A percentile compares a stretch with the other conserved stretches of the same genome.
Evolutionary conservation across 495 filamentous ascomycete species (phyloP).

Genomic region (Xylaria curta): DNA sequence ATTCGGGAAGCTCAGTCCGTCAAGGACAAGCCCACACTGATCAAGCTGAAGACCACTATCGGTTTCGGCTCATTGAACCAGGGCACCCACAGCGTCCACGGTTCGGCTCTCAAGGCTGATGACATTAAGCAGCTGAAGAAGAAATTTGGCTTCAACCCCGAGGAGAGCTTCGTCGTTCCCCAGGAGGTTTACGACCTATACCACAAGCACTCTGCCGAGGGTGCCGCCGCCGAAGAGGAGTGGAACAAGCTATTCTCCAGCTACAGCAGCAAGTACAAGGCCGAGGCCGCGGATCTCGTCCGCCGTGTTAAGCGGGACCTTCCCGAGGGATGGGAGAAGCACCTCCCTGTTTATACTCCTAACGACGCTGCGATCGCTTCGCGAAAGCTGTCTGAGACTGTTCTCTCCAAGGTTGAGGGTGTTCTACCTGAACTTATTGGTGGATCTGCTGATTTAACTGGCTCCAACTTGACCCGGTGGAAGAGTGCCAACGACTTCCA

Average conservation of each 20-base stretch:
- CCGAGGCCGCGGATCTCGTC: constrained; percentile 77
- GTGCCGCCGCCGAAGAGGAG: constrained; percentile 89
- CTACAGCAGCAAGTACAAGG: constrained; percentile 78
- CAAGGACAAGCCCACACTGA: constrained; percentile 94
- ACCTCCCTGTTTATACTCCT: constrained; percentile 89
- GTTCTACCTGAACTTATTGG: constrained; percentile 89
- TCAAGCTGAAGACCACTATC: constrained; percentile 97
- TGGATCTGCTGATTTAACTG: constrained; percentile 96
- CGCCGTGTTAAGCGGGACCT: constrained; percentile 85
- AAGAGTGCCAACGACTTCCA: constrained; percentile 98
- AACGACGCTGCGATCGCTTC: constrained; percentile 85
- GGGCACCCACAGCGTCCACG: constrained; percentile 95
- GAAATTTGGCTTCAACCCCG: constrained; percentile 95
- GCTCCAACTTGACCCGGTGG: constrained; percentile 97
- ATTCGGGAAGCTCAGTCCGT: constrained; percentile 84
- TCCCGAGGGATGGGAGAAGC: constrained; percentile 96
- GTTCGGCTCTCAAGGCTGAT: constrained; percentile 90
- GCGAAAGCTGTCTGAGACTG: constrained; percentile 92
- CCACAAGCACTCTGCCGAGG: constrained; percentile 76
- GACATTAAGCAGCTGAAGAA: constrained; percentile 90
- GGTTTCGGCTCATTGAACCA: constrained; percentile 93
- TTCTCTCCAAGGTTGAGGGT: constrained; percentile 86
- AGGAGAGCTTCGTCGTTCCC: constrained; percentile 91
- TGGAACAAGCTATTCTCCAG: constrained; percentile 94
- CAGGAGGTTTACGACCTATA: constrained; percentile 95